These are phyloP conservation scores for Sporisorium graminicola DNA, from an alignment of 1,284 basidiomycete species.

Conservation along the genomic window DNA sequence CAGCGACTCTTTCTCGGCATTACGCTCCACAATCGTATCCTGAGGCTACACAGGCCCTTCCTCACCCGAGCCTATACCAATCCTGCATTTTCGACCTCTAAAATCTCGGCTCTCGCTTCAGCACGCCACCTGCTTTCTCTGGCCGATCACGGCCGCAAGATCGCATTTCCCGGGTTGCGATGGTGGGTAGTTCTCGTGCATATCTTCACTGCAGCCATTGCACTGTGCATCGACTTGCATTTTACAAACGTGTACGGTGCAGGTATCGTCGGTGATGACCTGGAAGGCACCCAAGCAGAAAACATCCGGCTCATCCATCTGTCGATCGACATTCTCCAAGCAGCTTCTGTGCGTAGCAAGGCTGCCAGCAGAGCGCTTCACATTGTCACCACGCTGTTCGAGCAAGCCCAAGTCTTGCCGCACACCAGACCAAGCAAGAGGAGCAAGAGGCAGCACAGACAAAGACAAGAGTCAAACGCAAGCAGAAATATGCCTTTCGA, in stretches of 20 bases:
- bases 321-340: not conserved
- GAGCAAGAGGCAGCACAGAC: not conserved
- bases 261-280: not conserved
- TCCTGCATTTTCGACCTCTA: not conserved
- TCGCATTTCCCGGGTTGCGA: not conserved
- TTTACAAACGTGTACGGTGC: constrained; percentile 2
- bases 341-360: not conserved
- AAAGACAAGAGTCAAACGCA: no score
- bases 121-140: constrained; percentile 8
- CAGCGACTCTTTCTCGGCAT: constrained; percentile 5
- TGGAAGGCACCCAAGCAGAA: not conserved
- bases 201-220: constrained; percentile 4
- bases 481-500: not conserved
- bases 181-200: constrained; percentile 7
- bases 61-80: constrained; percentile 2
- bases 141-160: not conserved
- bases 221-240: constrained; percentile 5
- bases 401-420: constrained; percentile 1
- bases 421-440: not conserved
- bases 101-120: constrained; percentile 1
- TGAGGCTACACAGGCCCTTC: constrained; percentile 4
- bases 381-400: constrained; percentile 4
- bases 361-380: constrained; percentile 5
- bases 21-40: constrained; percentile 5
- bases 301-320: constrained; percentile 3